These are phyloP conservation scores for Suillus paluster DNA, from an alignment of 768 basidiomycete genomes.

Conservation along the genomic window DNA sequence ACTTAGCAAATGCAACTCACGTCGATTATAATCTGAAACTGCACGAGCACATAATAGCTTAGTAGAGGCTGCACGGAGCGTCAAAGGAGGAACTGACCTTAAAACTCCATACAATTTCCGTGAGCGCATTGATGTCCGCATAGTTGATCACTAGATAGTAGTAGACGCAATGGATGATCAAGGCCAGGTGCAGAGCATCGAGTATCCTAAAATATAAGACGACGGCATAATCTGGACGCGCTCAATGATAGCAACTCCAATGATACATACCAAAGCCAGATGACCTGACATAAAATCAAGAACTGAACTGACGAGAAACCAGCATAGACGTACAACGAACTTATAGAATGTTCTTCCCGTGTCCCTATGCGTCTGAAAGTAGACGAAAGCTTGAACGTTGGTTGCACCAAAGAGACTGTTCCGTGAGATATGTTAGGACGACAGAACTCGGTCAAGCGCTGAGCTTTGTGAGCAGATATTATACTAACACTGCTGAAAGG, in stretches of 20 bases:
- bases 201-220: conserved; percentile 31
- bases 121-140: conserved; percentile 30
- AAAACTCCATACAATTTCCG: conserved; percentile 34
- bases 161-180: conserved; percentile 41
- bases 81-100: background rate
- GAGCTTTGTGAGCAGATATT: background rate
- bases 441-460: background rate
- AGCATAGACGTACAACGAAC: background rate
- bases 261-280: background rate
- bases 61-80: background rate
- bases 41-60: no score
- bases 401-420: conserved; percentile 2
- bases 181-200: conserved; percentile 39
- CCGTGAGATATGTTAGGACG: background rate
- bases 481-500: background rate
- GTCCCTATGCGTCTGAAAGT: background rate
- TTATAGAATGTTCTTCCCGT: background rate
- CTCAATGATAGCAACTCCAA: background rate
- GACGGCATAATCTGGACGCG: background rate
- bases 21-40: background rate
- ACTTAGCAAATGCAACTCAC: background rate
- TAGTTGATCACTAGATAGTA: conserved; percentile 41
- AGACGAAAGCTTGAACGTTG: background rate
- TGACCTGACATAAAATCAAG: background rate
- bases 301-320: no score